Evolutionary conservation across 176 grass and related monocot genomes (phyloP), one percentile per base, ranked within the genome.

Genomic region (Ananas comosus): DNA sequence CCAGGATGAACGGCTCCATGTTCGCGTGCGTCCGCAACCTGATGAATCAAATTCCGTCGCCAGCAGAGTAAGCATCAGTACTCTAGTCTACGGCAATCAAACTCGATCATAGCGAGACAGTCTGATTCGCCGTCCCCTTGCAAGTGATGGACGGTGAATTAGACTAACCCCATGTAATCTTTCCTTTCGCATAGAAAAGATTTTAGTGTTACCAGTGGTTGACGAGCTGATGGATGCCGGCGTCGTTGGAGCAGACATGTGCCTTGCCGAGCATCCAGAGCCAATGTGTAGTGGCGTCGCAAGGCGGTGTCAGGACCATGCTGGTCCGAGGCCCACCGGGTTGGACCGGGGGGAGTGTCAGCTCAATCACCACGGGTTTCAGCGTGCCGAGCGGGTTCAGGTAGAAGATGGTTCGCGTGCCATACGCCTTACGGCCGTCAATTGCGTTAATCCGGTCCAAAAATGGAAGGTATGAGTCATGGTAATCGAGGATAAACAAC

Each of bases 261-360:
- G 94, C 68, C 83, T 99, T 99, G 72, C 81, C 94, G 72, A 99
- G 84, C 94, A 99, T 99, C 94, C 94, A 99, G 23, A 91, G 82
- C 94, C 94, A 99, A 28, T 99, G 81, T 25, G 89, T 72, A 27
- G 89, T 99, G 51, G 94, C 94, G 74, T 99, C 94, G 59, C 74
- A 70, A 17, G 85, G 82, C 67, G 94, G 87, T 7, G 94, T 93
- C 51, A 99, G 80, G 9, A 99, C 89, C 70, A 51, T 84, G 72
- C 80, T 86, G 49, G 80, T 80, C 59, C 76, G 71, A 63, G 74
- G 66, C 80, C 69, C 68, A 5, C 94, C 87, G 76, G 80, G 83
- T 53, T 80, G 69, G 21, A 53, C 54, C 64, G 87, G 84, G 65
- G 94, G 84, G 58, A 93, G 87, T 28, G 54, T 79, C 48, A 99